Evolutionary conservation across 768 basidiomycete genomes (phyloP).

Genomic region (Mycena vulgaris): DNA sequence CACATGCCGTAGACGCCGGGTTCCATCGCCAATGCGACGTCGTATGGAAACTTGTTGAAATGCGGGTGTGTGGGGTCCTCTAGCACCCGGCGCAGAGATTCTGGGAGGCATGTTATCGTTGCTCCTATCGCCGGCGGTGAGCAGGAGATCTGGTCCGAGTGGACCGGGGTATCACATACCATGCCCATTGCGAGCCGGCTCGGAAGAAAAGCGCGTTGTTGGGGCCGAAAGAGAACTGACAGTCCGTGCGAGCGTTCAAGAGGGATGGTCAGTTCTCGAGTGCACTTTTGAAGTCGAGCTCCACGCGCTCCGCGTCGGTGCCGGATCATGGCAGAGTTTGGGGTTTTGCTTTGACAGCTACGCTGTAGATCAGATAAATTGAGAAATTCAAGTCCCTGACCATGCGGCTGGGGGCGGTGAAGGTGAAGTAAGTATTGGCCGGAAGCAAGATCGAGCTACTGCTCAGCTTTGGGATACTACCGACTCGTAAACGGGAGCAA

Average conservation of each 20-base stretch:
- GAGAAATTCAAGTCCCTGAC: neutral
- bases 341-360: neutral
- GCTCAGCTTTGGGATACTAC: too few species aligned
- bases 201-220: slow-evolving; percentile 30
- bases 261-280: too few species aligned
- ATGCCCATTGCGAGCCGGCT: slow-evolving; percentile 1
- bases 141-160: neutral
- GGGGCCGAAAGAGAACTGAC: slow-evolving; percentile 31
- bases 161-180: neutral
- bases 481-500: too few species aligned
- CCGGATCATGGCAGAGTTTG: too few species aligned
- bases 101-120: slow-evolving; percentile 24
- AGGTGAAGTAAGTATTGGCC: too few species aligned
- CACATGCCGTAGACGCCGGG: slow-evolving; percentile 28
- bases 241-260: slow-evolving; percentile 18
- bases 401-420: too few species aligned
- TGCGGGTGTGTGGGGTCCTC: slow-evolving; percentile 14
- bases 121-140: slow-evolving; percentile 9
- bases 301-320: too few species aligned
- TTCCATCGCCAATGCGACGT: slow-evolving; percentile 31
- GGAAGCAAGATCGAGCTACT: too few species aligned
- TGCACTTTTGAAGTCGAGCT: too few species aligned
- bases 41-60: slow-evolving; percentile 10
- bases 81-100: slow-evolving; percentile 1
- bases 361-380: too few species aligned